Conservation (phyloP, 768 basidiomycete species). For the Porphyrellus cyaneotinctus region DNA sequence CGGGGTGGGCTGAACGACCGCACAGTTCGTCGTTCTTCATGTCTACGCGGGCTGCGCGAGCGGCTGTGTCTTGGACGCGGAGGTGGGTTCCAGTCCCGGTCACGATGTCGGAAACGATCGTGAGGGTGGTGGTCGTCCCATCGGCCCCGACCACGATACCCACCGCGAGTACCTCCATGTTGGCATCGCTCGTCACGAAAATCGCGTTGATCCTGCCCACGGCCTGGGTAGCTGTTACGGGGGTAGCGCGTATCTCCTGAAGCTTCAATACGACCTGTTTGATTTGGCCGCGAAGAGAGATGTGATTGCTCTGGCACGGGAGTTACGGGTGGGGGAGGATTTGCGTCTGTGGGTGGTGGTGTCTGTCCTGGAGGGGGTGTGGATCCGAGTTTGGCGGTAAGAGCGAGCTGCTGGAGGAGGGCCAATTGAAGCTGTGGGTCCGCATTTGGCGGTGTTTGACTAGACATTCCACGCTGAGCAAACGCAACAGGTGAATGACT, state of each 20-base stretch:
- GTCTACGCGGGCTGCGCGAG: constrained; percentile 72
- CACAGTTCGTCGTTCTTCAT: constrained; percentile 44
- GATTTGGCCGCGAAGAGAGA: neutral
- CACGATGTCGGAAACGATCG: constrained; percentile 43
- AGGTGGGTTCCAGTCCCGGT: constrained; percentile 36
- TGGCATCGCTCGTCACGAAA: constrained; percentile 48
- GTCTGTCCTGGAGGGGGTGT: constrained; percentile 24
- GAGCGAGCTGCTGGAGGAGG: constrained; percentile 72
- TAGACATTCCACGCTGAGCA: constrained; percentile 22
- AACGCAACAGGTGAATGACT: neutral
- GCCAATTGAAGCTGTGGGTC: constrained; percentile 54
- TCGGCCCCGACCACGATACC: constrained; percentile 58
- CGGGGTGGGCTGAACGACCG: constrained; percentile 60
- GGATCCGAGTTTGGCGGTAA: constrained; percentile 45
- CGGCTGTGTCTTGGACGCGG: constrained; percentile 56
- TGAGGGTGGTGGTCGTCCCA: constrained; percentile 56
- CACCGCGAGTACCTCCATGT: constrained; percentile 54
- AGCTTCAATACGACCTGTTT: constrained; percentile 26
- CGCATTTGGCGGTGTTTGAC: constrained; percentile 63
- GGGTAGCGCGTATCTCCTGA: constrained; percentile 40
- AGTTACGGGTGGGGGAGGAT: neutral
- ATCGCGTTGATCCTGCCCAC: constrained; percentile 43
- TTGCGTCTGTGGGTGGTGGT: constrained; percentile 23
- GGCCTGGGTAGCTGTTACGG: constrained; percentile 33
- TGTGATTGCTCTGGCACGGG: constrained; percentile 23